These are phyloP conservation scores for Sonneratia caseolaris DNA, from an alignment of 345 rosid species.

Conservation along the genomic window DNA sequence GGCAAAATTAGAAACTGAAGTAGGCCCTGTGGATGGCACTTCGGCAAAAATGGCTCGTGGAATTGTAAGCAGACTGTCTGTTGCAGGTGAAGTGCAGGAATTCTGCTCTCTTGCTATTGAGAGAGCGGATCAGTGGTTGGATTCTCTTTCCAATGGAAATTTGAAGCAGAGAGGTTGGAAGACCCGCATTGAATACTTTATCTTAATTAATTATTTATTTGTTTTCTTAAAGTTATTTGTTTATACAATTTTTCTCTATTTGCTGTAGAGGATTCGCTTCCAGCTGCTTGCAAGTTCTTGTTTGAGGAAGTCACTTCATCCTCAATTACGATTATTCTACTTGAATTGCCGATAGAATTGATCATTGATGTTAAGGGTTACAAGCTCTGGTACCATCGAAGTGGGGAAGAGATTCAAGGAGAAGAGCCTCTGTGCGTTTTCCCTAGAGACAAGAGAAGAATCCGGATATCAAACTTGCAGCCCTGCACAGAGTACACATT, in stretches of 20 bases:
- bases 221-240: neutral
- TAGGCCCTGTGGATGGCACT: slow-evolving; percentile 60
- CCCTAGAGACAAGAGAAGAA: slow-evolving; percentile 68
- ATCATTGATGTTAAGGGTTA: slow-evolving; percentile 59
- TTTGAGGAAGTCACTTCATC: slow-evolving; percentile 76
- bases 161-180: slow-evolving; percentile 1
- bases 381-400: slow-evolving; percentile 81
- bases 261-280: slow-evolving; percentile 48
- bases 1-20: slow-evolving; percentile 73
- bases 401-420: slow-evolving; percentile 46
- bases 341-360: slow-evolving; percentile 45
- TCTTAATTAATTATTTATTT: neutral
- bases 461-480: slow-evolving; percentile 64
- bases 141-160: slow-evolving; percentile 18
- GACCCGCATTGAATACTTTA: neutral
- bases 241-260: neutral
- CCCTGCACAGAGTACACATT: slow-evolving; percentile 82
- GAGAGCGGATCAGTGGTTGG: slow-evolving; percentile 57
- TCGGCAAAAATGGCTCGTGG: slow-evolving; percentile 78
- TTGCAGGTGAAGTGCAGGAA: slow-evolving; percentile 63
- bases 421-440: slow-evolving; percentile 52
- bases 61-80: slow-evolving; percentile 83
- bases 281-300: slow-evolving; percentile 78
- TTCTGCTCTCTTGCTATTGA: slow-evolving; percentile 70
- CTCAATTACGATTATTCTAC: slow-evolving; percentile 49